A percentile compares a stretch with the other conserved stretches of the same genome.
These are phyloP conservation scores for Solanum medicagineum DNA, from an alignment of 257 asterid genomes.

Conservation along the genomic window DNA sequence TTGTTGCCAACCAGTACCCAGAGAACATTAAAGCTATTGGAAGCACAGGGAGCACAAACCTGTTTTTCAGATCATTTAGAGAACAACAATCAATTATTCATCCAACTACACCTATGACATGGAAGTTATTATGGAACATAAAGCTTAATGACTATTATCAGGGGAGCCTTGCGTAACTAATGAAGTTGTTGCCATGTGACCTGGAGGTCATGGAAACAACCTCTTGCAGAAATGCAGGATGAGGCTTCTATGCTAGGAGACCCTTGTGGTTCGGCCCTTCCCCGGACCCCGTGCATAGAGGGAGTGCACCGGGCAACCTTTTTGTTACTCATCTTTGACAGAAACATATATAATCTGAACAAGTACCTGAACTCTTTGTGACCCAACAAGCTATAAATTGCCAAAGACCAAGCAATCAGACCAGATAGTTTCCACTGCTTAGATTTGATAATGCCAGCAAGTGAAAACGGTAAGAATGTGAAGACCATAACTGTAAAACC, in stretches of 20 bases:
- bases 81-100: conserved; percentile 15
- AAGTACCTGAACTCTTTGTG: conserved; percentile 97
- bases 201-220: not conserved
- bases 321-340: not conserved
- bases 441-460: conserved; percentile 54
- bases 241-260: not conserved
- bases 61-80: conserved; percentile 35
- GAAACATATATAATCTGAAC: not conserved
- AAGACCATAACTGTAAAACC: conserved; percentile 93
- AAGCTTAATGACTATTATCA: not conserved
- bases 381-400: conserved; percentile 78
- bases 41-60: conserved; percentile 97
- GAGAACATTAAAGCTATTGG: conserved; percentile 83
- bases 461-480: conserved; percentile 59
- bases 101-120: not conserved
- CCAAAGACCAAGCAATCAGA: conserved; percentile 76
- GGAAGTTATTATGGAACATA: conserved; percentile 1
- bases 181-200: not conserved
- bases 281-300: not conserved
- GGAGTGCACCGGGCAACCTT: not conserved
- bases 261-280: not conserved
- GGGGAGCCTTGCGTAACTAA: not conserved
- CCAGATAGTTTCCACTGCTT: conserved; percentile 74
- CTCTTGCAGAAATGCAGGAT: not conserved
- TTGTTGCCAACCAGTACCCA: conserved; percentile 56